Evolutionary conservation across 2,329 filamentous ascomycete genomes (phyloP), one percentile per base, ranked within the genome.

Genomic region (Xylariaceae sp.): DNA sequence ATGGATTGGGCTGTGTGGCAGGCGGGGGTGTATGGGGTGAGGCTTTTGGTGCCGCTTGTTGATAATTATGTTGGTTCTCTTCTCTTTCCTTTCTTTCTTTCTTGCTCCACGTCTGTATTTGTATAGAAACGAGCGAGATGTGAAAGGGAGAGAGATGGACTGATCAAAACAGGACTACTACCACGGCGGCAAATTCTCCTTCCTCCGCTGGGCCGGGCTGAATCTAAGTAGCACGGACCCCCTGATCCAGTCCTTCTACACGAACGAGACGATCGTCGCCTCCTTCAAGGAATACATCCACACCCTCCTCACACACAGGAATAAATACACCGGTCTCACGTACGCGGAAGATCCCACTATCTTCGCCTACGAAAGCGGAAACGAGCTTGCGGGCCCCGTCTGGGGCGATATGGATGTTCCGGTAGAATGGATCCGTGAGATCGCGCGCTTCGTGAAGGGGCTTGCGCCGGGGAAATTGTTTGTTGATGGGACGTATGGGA

Each of bases 341-440:
- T 80, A 79, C 60, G 78, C 77, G 10, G 74, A 78, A 57, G 78
- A 80, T 62, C 75, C 78, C 4, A 80, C 78, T 2, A 79, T 81
- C 57, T 79, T 80, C 60, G 77, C 76, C 9, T 78, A 76, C 62
- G 77, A 80, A 67, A 79, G 76, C 0, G 78, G 78, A 6, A 80
- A 81, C 66, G 78, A 80, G 66, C 74, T 81, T 4, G 69, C 72
- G 6, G 78, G 78, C 0, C 72, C 75, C 8, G 60, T 73, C 3
- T 80, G 73, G 70, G 75, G 74, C 23, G 77, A 79, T 64, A 74
- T 72, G 71, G 63, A 79, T 61, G 75, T 77, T 4, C 77, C 78
- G 0, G 68, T 69, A 1, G 67, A 67, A 8, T 80, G 78, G 78
- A 72, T 76, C 1, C 60, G 65, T 34, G 75, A 79, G 17, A 76